phyloP scores from a whole-genome alignment of 2,329 filamentous ascomycete genomes.

The Penicillium hordei region DNA sequence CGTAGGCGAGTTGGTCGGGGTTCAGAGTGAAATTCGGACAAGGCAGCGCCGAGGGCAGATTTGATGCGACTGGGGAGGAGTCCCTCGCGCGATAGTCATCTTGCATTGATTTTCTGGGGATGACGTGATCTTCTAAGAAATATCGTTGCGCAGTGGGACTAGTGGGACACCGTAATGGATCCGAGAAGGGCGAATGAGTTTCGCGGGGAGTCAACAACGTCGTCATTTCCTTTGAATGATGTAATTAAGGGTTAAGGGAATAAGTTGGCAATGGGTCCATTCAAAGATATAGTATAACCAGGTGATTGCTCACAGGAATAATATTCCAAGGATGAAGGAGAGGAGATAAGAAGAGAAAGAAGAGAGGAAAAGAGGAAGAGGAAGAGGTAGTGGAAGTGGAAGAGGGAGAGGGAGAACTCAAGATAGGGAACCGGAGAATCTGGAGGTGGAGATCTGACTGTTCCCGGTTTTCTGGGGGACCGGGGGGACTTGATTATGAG shows the following conservation, averaged over 20 bases:
- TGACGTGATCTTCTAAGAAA: slow-evolving; percentile 28
- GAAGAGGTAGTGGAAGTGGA: background rate
- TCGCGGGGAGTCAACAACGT: slow-evolving; percentile 35
- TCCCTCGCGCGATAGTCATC: slow-evolving; percentile 26
- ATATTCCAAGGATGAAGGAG: background rate
- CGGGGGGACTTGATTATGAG: too few species aligned
- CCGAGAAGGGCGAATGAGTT: slow-evolving; percentile 33
- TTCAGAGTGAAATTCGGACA: slow-evolving; percentile 39
- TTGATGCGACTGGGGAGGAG: slow-evolving; percentile 24
- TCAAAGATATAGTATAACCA: slow-evolving; percentile 1
- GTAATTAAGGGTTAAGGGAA: background rate
- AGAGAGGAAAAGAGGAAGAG: background rate
- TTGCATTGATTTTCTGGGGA: slow-evolving; percentile 29
- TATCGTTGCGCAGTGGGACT: slow-evolving; percentile 34
- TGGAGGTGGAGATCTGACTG: too few species aligned
- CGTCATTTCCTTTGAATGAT: slow-evolving; percentile 32
- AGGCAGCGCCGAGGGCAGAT: slow-evolving; percentile 38
- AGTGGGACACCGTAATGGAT: slow-evolving; percentile 32
- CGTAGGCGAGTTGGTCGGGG: slow-evolving; percentile 34
- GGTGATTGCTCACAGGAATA: background rate
- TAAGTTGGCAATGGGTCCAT: background rate
- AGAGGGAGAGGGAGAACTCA: background rate
- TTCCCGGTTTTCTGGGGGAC: too few species aligned
- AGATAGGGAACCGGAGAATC: too few species aligned
- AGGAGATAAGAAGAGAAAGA: background rate